Conservation (phyloP, 441 rosid species). For the Gossypium laxum region DNA sequence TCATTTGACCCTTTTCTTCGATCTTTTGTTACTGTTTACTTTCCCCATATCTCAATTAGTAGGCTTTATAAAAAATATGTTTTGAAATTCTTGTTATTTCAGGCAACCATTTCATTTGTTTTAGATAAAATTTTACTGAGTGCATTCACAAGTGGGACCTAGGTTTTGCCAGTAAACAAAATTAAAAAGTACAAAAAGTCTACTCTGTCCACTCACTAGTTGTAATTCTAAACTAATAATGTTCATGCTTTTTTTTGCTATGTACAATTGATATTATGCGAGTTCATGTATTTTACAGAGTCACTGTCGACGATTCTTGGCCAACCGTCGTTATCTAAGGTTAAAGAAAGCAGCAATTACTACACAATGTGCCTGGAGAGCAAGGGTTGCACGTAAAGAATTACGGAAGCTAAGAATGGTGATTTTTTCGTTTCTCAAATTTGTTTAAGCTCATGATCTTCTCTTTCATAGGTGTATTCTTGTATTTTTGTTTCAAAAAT, state of each 20-base stretch:
- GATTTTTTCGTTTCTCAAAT: constrained; percentile 14
- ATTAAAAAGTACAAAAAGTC: not conserved
- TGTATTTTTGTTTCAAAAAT: not conserved
- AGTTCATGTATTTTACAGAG: constrained; percentile 37
- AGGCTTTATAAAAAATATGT: not conserved
- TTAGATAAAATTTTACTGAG: not conserved
- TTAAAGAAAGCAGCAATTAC: constrained; percentile 54
- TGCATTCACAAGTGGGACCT: not conserved
- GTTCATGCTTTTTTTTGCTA: constrained; percentile 8
- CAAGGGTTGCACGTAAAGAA: constrained; percentile 59
- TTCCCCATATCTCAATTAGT: not conserved
- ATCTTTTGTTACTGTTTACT: not conserved
- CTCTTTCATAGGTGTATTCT: not conserved
- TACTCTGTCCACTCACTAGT: not conserved
- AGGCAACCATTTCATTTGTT: not conserved
- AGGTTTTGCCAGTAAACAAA: not conserved
- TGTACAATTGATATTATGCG: not conserved
- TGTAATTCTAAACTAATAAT: not conserved
- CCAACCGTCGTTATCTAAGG: constrained; percentile 32
- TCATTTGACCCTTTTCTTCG: not conserved
- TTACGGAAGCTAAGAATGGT: constrained; percentile 69
- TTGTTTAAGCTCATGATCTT: constrained; percentile 2
- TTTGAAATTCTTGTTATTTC: not conserved
- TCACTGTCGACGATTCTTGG: constrained; percentile 48
- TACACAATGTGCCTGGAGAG: constrained; percentile 75